Base-by-base conservation (phyloP, 148 eudicot species). In the Nyssa sinensis region DNA sequence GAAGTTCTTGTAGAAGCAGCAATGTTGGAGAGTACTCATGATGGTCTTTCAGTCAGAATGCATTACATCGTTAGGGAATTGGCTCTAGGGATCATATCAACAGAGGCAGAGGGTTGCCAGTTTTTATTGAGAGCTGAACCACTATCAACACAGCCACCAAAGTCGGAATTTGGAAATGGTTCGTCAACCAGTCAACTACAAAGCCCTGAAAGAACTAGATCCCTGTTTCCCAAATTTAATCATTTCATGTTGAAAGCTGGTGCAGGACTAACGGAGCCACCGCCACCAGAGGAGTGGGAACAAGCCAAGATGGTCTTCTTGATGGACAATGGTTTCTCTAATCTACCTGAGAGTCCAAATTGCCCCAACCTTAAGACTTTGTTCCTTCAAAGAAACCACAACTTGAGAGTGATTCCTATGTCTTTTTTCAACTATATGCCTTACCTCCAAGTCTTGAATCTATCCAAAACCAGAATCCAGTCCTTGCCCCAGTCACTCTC, bases 361-460 rank as follows among this genome's bases (percentile, higher is more conserved):
- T 82, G 84, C 58, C 47, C 73, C 27, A 59, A 27, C n/a, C 33
- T 82, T 14, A 37, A 34, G 64, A 62, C 71, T 8, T 72, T 82
- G 62, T 65, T 78, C 39, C 81, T 82, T 39, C 84, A 82, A 65
- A 78, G 79, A 70, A 82, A 78, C 53, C 33, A 49, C n/a, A 55
- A 49, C 64, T 53, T 81, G 69, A 77, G 84, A 74, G 58, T 33
- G 39, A 74, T 81, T 70, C 81, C 78, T 7, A 32, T 49, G 33
- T 77, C 81, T 27, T 81, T 81, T 59, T 81, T 81, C 39, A 73
- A 78, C 34, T 30, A 21, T 29, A 81, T 81, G 81, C 55, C 72
- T 34, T 35, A 21, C 37, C 81, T 81, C 47, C 72, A 27, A 70
- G 62, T 78, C 66, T 29, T 81, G 28, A 66, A 81, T 31, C 76